Evolutionary conservation across 176 grass and related monocot species (phyloP).

Genomic region (Elymus sibiricus): DNA sequence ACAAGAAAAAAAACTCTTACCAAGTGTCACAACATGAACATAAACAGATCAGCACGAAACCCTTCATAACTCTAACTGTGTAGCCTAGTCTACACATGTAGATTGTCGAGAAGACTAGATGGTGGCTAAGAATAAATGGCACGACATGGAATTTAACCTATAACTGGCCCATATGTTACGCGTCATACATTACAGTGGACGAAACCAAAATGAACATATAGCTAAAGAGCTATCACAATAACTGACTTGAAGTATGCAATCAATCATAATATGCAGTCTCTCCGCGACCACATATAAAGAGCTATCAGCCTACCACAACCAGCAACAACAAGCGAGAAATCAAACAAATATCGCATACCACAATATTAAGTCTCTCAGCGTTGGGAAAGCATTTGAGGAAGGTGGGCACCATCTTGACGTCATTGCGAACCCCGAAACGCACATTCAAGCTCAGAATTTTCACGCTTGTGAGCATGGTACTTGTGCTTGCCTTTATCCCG

Average conservation of each 20-base stretch:
- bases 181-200: not conserved
- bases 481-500: not conserved
- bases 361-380: not conserved
- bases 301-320: not conserved
- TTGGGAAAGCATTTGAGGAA: slow-evolving; percentile 30
- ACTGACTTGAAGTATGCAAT: not conserved
- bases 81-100: not conserved
- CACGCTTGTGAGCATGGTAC: not conserved
- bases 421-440: not conserved
- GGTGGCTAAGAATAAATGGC: not conserved
- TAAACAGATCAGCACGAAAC: not conserved
- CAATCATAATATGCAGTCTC: not conserved
- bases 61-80: not conserved
- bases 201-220: not conserved
- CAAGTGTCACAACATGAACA: not conserved
- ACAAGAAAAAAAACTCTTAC: not conserved
- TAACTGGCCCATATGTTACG: not conserved
- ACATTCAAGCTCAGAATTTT: slow-evolving; percentile 3
- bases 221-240: not conserved
- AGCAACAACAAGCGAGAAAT: not conserved
- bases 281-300: not conserved
- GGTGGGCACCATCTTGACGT: slow-evolving; percentile 5
- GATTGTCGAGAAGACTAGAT: not conserved
- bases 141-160: not conserved
- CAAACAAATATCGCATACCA: not conserved